These are phyloP conservation scores for Lactarius sanguifluus DNA, from an alignment of 768 basidiomycete species.

Conservation along the genomic window DNA sequence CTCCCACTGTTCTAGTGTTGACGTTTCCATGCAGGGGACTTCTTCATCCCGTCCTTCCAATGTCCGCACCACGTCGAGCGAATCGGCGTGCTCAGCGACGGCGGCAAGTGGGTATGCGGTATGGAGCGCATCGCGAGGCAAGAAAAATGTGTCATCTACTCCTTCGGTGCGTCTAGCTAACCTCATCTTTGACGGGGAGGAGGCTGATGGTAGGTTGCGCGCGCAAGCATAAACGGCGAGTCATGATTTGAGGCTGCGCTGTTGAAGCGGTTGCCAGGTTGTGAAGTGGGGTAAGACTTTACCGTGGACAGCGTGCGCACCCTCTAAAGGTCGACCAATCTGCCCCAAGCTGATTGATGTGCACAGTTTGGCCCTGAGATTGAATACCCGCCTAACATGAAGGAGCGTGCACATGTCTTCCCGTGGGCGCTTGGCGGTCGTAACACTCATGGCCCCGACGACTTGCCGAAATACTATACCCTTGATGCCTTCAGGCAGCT, in stretches of 20 bases:
- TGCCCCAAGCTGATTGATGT: background rate
- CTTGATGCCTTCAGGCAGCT: constrained; percentile 59
- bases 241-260: too few relatives aligned
- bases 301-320: too few relatives aligned
- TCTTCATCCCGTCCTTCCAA: constrained; percentile 49
- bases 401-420: constrained; percentile 44
- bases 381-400: constrained; percentile 34
- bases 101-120: constrained; percentile 57
- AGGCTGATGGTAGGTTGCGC: too few relatives aligned
- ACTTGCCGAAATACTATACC: constrained; percentile 57
- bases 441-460: constrained; percentile 48
- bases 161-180: constrained; percentile 40
- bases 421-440: constrained; percentile 38
- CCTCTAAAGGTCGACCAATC: background rate
- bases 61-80: constrained; percentile 52
- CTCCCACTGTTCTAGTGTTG: too few relatives aligned
- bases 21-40: constrained; percentile 41
- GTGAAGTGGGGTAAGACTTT: too few relatives aligned
- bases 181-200: too few relatives aligned
- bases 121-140: constrained; percentile 49
- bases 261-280: too few relatives aligned
- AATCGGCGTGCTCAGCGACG: constrained; percentile 52
- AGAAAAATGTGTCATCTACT: constrained; percentile 49
- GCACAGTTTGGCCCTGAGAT: constrained; percentile 48
- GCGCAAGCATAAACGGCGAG: too few relatives aligned